Evolutionary conservation across 305 asterid species (phyloP), one percentile per base, ranked within the genome.

Genomic region (Fraxinus xanthoxyloides): DNA sequence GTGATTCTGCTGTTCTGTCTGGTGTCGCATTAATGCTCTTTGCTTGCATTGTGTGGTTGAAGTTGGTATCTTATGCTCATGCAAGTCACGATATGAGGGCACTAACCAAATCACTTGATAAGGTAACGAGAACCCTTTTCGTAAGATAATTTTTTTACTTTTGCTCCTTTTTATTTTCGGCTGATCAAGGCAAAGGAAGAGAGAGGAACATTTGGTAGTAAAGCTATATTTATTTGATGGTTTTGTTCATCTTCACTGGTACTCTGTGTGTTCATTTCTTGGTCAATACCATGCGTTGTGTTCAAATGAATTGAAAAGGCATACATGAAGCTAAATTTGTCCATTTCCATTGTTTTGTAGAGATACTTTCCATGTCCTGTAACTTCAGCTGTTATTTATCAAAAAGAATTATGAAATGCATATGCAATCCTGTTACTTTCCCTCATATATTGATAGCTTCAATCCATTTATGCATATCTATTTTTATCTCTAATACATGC

Each of bases 51-150:
- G 95, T 91, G 86, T 97, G 98, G 98, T 85, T 97, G 90, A 97
- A 97, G 90, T 88, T 95, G 93, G 91, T 97, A 38, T 97, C 98
- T 10, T 97, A 94, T 83, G 98, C 98, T 4, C 99, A 97, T 86
- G 90, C 97, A 86, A 97, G 89, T 84, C 90, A 93, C 84, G 99
- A 97, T 84, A 83, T 97, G 94, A 89, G 98, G 79, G 88, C 83
- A 67, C 93, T 95, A 77, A 86, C 88, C 51, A 90, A 90, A 81
- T 92, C 98, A 80, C 90, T 79, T 80, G 94, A 92, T 79, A 88
- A 92, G 99, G 99, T 97, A 90, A 80, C 75, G 67, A 40, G 70
- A 77, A 23, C 9, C 19, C 34, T 24, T 10, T 65, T 10, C 21
- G 12, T 72, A n/a, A 72, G 28, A n/a, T 17, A 34, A 17, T n/a